Conservation (phyloP, 768 basidiomycete species). For the Leccinum olivaceopallidum region DNA sequence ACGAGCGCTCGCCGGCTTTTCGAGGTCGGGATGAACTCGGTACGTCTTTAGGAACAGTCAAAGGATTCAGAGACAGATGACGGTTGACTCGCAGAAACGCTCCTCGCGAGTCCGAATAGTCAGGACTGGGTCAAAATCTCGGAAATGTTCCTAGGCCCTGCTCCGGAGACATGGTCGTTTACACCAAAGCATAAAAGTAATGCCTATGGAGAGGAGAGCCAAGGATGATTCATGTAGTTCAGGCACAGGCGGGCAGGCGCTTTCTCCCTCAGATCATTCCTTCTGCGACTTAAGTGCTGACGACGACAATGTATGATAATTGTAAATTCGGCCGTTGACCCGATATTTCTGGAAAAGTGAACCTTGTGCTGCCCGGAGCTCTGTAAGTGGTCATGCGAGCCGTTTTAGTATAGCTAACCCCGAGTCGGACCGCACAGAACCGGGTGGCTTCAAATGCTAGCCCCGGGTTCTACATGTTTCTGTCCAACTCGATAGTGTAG, state of each 20-base stretch:
- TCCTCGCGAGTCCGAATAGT: conserved; percentile 77
- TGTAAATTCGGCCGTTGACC: not conserved
- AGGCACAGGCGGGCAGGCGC: no score
- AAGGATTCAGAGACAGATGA: not conserved
- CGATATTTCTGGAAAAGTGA: not conserved
- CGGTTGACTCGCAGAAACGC: conserved; percentile 59
- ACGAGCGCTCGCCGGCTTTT: conserved; percentile 90
- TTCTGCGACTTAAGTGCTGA: not conserved
- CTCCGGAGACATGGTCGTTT: conserved; percentile 82
- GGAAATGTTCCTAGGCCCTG: conserved; percentile 92
- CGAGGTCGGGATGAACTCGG: conserved; percentile 86
- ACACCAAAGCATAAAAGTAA: conserved; percentile 96
- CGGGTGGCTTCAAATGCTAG: not conserved
- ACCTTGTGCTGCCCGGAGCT: not conserved
- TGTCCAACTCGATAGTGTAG: not conserved
- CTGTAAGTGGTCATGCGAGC: not conserved
- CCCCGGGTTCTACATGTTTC: not conserved
- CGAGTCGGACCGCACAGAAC: not conserved
- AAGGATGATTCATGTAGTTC: conserved; percentile 46
- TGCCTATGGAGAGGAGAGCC: conserved; percentile 61
- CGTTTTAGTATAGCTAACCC: not conserved
- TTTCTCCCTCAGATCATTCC: not conserved
- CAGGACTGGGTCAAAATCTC: conserved; percentile 91
- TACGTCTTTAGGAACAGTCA: conserved; percentile 37
- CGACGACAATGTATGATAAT: not conserved